phyloP scores from a whole-genome alignment of 768 basidiomycete genomes.

The Boletus eberwhitei region DNA sequence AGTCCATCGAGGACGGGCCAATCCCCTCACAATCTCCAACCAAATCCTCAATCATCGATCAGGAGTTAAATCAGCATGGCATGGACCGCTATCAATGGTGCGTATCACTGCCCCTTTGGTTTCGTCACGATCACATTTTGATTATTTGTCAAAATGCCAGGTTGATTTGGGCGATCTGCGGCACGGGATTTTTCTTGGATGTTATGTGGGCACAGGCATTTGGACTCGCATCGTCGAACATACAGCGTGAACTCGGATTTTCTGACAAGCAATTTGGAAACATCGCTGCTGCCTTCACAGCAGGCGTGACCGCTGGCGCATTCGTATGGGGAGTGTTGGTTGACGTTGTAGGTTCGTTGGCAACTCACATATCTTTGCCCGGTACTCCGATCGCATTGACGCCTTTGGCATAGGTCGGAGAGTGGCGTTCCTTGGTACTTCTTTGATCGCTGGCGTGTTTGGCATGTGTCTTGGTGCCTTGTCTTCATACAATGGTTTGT shows the following conservation, averaged over 20 bases:
- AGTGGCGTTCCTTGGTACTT: conserved; percentile 15
- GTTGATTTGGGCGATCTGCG: conserved; percentile 15
- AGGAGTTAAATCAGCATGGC: conserved; percentile 11
- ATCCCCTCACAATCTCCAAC: neutral
- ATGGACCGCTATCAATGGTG: conserved; percentile 19
- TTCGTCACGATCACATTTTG: neutral
- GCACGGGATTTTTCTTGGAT: conserved; percentile 10
- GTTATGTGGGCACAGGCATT: conserved; percentile 5
- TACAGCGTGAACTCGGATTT: conserved; percentile 17
- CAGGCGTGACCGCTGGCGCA: conserved; percentile 3
- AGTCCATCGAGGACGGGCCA: neutral
- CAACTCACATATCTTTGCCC: neutral
- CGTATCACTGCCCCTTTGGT: neutral
- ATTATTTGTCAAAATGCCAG: neutral
- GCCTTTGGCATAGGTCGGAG: conserved; percentile 7
- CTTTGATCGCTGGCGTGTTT: conserved; percentile 10
- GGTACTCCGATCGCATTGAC: neutral
- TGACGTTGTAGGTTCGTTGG: conserved; percentile 16
- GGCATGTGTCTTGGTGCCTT: conserved; percentile 12
- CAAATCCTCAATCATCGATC: conserved; percentile 11
- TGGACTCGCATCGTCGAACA: neutral
- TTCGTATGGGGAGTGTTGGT: conserved; percentile 16
- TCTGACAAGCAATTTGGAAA: conserved; percentile 16
- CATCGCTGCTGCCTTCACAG: neutral
- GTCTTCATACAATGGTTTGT: conserved; percentile 10